Percentiles rank a stretch among this genome's conserved stretches.
phyloP scores from a whole-genome alignment of 2,329 filamentous ascomycete genomes.

The Shiraia sp. region DNA sequence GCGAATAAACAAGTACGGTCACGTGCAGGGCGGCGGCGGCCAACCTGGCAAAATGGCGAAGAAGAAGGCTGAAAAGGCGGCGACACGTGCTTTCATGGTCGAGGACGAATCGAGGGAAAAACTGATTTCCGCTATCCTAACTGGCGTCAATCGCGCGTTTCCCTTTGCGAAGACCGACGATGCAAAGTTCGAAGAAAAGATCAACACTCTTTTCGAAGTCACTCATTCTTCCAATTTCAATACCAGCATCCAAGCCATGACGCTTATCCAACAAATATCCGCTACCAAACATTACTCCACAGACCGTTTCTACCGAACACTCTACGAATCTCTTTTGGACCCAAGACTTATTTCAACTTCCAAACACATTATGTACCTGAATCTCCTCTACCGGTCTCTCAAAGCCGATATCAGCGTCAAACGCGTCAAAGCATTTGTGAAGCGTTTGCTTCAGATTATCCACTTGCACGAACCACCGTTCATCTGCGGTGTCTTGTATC shows the following conservation, averaged over 20 bases:
- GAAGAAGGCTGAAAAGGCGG: slow-evolving; percentile 49
- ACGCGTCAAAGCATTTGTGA: slow-evolving; percentile 93
- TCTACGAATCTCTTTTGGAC: slow-evolving; percentile 94
- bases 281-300: slow-evolving; percentile 76
- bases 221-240: slow-evolving; percentile 99
- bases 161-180: slow-evolving; percentile 86
- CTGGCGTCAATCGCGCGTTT: slow-evolving; percentile 93
- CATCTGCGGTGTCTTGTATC: slow-evolving; percentile 87
- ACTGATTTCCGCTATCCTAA: slow-evolving; percentile 86
- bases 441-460: slow-evolving; percentile 85
- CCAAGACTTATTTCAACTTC: slow-evolving; percentile 86
- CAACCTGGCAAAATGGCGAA: slow-evolving; percentile 58
- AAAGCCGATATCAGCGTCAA: slow-evolving; percentile 90
- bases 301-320: slow-evolving; percentile 90
- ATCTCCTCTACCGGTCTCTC: slow-evolving; percentile 83
- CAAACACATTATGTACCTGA: slow-evolving; percentile 94
- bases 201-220: slow-evolving; percentile 92
- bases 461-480: slow-evolving; percentile 91
- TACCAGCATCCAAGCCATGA: slow-evolving; percentile 92
- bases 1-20: slow-evolving; percentile 53
- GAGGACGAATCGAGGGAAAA: slow-evolving; percentile 79
- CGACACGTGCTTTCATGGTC: slow-evolving; percentile 48
- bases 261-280: slow-evolving; percentile 92
- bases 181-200: slow-evolving; percentile 80
- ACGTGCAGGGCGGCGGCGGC: slow-evolving; percentile 59